phyloP scores from a whole-genome alignment of 352 stramenopile species.

The Albugo laibachii region DNA sequence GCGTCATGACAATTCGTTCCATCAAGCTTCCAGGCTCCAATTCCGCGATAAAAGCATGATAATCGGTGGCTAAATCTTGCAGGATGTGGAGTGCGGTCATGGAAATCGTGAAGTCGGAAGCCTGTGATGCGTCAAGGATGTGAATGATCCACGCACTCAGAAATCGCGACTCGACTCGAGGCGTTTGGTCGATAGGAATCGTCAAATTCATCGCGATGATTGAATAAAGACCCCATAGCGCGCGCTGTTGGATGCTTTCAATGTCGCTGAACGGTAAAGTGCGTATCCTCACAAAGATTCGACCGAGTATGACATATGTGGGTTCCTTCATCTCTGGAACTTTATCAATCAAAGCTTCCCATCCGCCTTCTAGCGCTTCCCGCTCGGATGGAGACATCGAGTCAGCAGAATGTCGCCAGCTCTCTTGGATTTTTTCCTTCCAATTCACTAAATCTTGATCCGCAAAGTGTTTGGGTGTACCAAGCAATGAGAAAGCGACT shows the following conservation, averaged over 20 bases:
- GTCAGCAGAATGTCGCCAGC: no score
- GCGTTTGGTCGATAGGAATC: background rate
- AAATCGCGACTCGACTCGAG: background rate
- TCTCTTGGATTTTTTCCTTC: conserved; percentile 33
- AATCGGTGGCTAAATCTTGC: conserved; percentile 49
- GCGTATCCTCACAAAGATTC: conserved; percentile 53
- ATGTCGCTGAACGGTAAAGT: conserved; percentile 56
- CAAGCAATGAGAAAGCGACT: conserved; percentile 51
- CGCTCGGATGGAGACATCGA: no score
- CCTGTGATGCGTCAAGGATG: conserved; percentile 61
- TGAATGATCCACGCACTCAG: conserved; percentile 62
- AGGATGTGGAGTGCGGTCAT: conserved; percentile 58
- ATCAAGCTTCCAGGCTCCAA: conserved; percentile 38
- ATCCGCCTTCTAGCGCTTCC: background rate
- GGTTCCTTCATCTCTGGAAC: conserved; percentile 39
- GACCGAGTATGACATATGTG: conserved; percentile 50
- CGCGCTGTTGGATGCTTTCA: conserved; percentile 56
- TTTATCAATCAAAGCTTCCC: conserved; percentile 3
- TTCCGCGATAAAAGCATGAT: conserved; percentile 41
- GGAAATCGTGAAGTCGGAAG: conserved; percentile 49
- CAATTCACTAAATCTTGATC: conserved; percentile 61
- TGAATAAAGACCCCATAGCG: conserved; percentile 60
- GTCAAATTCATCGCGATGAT: conserved; percentile 52
- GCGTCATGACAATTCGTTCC: conserved; percentile 72
- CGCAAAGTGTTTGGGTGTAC: conserved; percentile 51